A percentile compares a stretch with the other conserved stretches of the same genome.
Conservation (phyloP, 495 filamentous ascomycete species). For the Xylaria venustula region DNA sequence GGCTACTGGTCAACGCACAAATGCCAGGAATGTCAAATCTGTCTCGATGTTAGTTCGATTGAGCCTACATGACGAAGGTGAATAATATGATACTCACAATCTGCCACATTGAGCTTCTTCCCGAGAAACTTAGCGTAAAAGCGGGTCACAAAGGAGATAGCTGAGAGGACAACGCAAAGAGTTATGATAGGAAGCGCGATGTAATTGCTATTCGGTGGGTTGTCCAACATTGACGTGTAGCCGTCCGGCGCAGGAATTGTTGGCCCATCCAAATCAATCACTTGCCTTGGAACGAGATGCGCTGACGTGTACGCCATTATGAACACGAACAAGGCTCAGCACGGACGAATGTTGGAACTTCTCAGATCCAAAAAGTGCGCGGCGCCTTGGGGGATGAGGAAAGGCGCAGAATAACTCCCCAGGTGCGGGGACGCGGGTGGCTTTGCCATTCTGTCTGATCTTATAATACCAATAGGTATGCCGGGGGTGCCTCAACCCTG, state of each 20-base stretch:
- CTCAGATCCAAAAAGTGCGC: no score
- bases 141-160: not conserved
- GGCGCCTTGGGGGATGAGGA: no score
- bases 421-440: no score
- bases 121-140: not conserved
- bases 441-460: no score
- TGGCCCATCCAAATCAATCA: not conserved
- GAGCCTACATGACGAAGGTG: not conserved
- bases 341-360: no score
- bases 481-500: no score
- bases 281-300: not conserved
- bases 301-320: no score
- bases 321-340: no score
- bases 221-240: not conserved
- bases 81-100: no score
- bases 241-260: not conserved
- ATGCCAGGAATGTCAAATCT: not conserved
- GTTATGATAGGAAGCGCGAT: not conserved
- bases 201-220: not conserved
- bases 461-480: no score
- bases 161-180: not conserved
- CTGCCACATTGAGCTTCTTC: not conserved
- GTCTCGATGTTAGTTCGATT: not conserved
- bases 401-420: no score
- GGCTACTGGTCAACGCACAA: not conserved